A percentile compares a stretch with the other conserved stretches of the same genome.
These are phyloP conservation scores for Paramecium sexaurelia DNA, from an alignment of 73 alveolate species.

Conservation along the genomic window DNA sequence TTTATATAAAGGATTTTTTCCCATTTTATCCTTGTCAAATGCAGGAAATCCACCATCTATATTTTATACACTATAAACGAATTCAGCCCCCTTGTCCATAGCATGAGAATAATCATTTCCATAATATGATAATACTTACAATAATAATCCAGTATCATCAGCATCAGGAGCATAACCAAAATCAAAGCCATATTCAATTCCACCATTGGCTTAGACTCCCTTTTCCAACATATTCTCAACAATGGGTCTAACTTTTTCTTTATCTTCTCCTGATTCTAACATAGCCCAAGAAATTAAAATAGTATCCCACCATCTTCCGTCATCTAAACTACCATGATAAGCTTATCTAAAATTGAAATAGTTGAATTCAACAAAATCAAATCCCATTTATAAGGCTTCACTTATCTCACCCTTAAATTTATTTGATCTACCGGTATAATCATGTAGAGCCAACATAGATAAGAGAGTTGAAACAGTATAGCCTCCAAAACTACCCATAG, in stretches of 20 bases:
- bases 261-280: slow-evolving; percentile 62
- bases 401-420: not conserved
- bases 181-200: slow-evolving; percentile 68
- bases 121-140: slow-evolving; percentile 53
- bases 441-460: slow-evolving; percentile 47
- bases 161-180: slow-evolving; percentile 71
- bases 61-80: slow-evolving; percentile 40
- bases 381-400: slow-evolving; percentile 1
- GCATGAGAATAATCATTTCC: slow-evolving; percentile 12
- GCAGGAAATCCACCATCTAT: slow-evolving; percentile 70
- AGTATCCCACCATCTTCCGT: slow-evolving; percentile 72
- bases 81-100: slow-evolving; percentile 36
- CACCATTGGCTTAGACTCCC: slow-evolving; percentile 63
- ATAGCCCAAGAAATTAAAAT: slow-evolving; percentile 62
- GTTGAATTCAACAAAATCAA: slow-evolving; percentile 57
- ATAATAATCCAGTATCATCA: slow-evolving; percentile 66
- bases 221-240: slow-evolving; percentile 61
- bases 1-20: slow-evolving; percentile 53
- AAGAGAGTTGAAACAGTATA: slow-evolving; percentile 63
- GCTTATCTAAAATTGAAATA: slow-evolving; percentile 65
- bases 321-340: slow-evolving; percentile 66
- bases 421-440: slow-evolving; percentile 12
- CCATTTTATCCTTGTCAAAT: slow-evolving; percentile 63
- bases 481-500: slow-evolving; percentile 67
- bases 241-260: slow-evolving; percentile 57